Conservation (phyloP, 306 rosid species). For the Casuarina equisetifolia region DNA sequence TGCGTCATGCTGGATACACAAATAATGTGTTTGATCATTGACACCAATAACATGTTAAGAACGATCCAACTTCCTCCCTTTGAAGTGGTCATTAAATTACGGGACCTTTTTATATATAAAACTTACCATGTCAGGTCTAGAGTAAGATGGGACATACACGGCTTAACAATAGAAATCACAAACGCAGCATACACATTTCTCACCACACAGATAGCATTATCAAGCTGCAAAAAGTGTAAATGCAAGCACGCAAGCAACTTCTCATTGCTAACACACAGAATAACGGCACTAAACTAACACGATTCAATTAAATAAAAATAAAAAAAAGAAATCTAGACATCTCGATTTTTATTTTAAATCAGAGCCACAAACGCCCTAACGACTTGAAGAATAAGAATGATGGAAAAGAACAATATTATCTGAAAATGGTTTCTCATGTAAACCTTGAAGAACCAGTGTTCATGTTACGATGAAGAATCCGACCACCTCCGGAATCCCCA, state of each 20-base stretch:
- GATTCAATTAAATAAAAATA: too few species aligned
- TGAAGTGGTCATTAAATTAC: too few species aligned
- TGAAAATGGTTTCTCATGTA: neutral
- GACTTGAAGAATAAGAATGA: neutral
- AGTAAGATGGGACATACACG: too few species aligned
- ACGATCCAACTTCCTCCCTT: too few species aligned
- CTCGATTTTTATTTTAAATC: neutral
- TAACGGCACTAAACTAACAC: neutral
- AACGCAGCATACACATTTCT: neutral
- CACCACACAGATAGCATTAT: neutral
- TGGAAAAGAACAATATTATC: neutral
- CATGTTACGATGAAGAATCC: constrained; percentile 85
- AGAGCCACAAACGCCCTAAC: neutral
- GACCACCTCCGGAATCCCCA: constrained; percentile 48
- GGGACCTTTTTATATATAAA: too few species aligned
- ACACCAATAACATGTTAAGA: too few species aligned
- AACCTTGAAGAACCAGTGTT: constrained; percentile 74
- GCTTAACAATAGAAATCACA: too few species aligned
- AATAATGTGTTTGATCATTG: too few species aligned
- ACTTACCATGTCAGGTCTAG: too few species aligned
- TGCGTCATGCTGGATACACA: too few species aligned
- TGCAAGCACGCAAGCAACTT: neutral
- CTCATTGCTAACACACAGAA: neutral
- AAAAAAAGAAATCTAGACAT: neutral
- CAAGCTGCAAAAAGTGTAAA: neutral